Conservation (phyloP, 2,329 filamentous ascomycete genomes). For the Botrytis deweyae region DNA sequence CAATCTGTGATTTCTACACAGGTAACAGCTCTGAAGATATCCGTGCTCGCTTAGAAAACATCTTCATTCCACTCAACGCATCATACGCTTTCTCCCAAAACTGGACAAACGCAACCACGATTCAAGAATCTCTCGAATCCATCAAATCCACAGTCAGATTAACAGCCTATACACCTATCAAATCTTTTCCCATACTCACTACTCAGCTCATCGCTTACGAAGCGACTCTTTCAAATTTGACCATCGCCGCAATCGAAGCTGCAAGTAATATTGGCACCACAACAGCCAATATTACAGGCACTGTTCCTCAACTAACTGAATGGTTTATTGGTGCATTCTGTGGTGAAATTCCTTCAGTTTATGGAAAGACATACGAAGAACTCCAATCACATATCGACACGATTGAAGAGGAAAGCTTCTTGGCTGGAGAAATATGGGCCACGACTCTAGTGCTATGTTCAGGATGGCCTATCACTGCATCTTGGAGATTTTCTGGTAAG, state of each 20-base stretch:
- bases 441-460: constrained; percentile 39
- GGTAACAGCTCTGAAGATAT: constrained; percentile 31
- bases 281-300: not conserved
- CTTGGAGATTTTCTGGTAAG: constrained; percentile 28
- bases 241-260: not conserved
- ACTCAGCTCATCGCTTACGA: constrained; percentile 7
- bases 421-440: constrained; percentile 45
- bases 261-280: not conserved
- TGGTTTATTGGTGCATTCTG: constrained; percentile 6
- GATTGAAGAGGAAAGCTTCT: constrained; percentile 41
- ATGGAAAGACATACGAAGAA: constrained; percentile 3
- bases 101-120: constrained; percentile 29
- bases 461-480: constrained; percentile 38
- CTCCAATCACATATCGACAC: not conserved
- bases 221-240: not conserved
- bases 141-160: not conserved
- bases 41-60: constrained; percentile 27
- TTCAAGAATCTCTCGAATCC: not conserved
- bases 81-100: constrained; percentile 23
- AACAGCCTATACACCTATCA: constrained; percentile 7
- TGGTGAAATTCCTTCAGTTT: not conserved
- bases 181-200: not conserved
- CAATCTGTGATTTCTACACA: constrained; percentile 31
- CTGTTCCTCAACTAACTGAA: not conserved
- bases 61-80: constrained; percentile 26